Evolutionary conservation across 23 red algal species (phyloP).

Genomic region (Chondrus crispus): DNA sequence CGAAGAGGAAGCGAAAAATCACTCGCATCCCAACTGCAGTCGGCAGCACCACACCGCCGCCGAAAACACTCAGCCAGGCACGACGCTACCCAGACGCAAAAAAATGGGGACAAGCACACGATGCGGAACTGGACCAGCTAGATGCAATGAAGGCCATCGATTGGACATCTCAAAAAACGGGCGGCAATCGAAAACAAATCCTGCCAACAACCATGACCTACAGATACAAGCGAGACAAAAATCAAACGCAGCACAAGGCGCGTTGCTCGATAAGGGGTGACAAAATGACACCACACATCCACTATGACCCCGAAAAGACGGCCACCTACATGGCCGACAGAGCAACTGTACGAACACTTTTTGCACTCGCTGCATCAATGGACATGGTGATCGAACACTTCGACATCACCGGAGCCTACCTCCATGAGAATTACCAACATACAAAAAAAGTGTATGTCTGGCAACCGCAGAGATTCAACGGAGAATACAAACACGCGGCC

Average conservation of each 20-base stretch:
- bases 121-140: background rate
- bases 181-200: background rate
- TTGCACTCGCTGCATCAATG: background rate
- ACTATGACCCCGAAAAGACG: conserved; percentile 1
- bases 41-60: background rate
- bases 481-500: background rate
- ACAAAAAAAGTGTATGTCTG: background rate
- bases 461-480: background rate
- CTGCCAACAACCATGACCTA: background rate
- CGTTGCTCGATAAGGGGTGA: background rate
- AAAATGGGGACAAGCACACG: background rate
- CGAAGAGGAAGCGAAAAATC: too few relatives aligned
- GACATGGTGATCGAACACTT: conserved; percentile 1
- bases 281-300: background rate
- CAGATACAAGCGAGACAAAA: background rate
- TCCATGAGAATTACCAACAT: background rate
- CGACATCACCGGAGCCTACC: conserved; percentile 8
- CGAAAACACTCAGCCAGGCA: background rate
- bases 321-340: background rate
- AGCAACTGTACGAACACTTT: background rate
- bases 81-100: background rate
- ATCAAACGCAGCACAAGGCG: background rate
- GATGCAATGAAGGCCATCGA: background rate
- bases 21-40: background rate
- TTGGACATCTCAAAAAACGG: background rate